Evolutionary conservation across 1,284 basidiomycete species (phyloP).

Genomic region (Grifola frondosa): DNA sequence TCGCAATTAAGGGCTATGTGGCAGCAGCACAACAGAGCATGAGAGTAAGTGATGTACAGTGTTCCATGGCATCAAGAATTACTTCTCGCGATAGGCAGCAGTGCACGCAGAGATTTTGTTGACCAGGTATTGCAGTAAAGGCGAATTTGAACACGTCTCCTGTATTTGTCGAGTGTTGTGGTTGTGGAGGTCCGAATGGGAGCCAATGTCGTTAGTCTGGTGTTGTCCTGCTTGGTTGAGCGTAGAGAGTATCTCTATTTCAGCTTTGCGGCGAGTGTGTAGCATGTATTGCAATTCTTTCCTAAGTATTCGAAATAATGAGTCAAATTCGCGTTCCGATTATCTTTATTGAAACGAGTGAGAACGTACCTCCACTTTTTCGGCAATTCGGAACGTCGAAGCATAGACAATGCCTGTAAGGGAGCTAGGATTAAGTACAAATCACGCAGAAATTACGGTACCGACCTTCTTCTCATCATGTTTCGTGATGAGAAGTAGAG

Average conservation of each 20-base stretch:
- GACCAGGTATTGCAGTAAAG: too few species aligned
- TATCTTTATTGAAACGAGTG: neutral
- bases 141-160: too few species aligned
- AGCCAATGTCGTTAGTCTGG: constrained; percentile 3
- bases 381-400: constrained; percentile 55
- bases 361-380: constrained; percentile 68
- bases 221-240: neutral
- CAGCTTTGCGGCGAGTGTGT: constrained; percentile 79
- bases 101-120: too few species aligned
- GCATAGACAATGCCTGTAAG: constrained; percentile 65
- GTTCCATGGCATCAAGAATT: too few species aligned
- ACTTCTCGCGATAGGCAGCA: too few species aligned
- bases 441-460: constrained; percentile 2
- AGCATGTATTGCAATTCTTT: constrained; percentile 80
- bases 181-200: too few species aligned
- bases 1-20: too few species aligned
- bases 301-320: constrained; percentile 38
- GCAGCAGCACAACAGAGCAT: too few species aligned
- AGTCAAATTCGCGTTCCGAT: constrained; percentile 1
- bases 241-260: constrained; percentile 74
- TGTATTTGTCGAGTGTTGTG: too few species aligned
- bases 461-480: constrained; percentile 74
- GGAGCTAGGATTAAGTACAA: neutral
- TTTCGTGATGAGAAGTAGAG: constrained; percentile 66
- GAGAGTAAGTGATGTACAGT: too few species aligned